Base-by-base conservation (phyloP, 164 flowering plant species). In the Amborella trichopoda region DNA sequence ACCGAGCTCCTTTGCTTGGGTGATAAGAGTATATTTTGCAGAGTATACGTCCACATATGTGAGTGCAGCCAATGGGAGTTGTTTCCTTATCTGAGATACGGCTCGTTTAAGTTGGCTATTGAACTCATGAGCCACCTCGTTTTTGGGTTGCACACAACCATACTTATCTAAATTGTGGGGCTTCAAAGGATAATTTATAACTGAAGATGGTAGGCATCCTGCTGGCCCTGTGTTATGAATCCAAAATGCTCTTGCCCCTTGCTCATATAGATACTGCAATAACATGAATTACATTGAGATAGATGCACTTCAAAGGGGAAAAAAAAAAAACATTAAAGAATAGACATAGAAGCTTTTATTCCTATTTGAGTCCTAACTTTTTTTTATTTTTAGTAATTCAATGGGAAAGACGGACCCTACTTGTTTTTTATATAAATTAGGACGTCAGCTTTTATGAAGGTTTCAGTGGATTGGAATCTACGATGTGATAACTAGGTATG, bases 191-290 rank as follows among this genome's bases (percentile, higher is more conserved):
- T 64, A 48, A 34, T 64, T 63, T 18, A 67, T 59, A 1, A 66
- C 46, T 22, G 13, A 52, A 38, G 68, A 67, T 1, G 95, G 86
- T 58, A 82, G 56, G 62, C 91, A 86, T 1, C 95, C 91, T 3
- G 74, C 34, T 5, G 91, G 91, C 2, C 86, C 88, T 0, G 95
- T 80, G 54, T 80, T 85, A 38, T 85, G 95, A 19, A 82, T 55
- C 91, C 91, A 81, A 46, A 85, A 81, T 3, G 27, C 27, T 43
- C 81, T 72, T 50, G 78, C 90, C 26, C 88, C 90, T 69, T 59
- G 70, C 2, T 58, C 24, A 52, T 81, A 75, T 8, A 81, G 67
- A 58, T 33, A 33, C 87, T 80, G 74, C 53, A 44, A 55, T 33
- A 43, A 21, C n/a, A n/a, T n/a, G n/a, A n/a, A n/a, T n/a, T n/a